phyloP scores from a whole-genome alignment of 1,284 basidiomycete genomes.

The Boletus semigastroideus region DNA sequence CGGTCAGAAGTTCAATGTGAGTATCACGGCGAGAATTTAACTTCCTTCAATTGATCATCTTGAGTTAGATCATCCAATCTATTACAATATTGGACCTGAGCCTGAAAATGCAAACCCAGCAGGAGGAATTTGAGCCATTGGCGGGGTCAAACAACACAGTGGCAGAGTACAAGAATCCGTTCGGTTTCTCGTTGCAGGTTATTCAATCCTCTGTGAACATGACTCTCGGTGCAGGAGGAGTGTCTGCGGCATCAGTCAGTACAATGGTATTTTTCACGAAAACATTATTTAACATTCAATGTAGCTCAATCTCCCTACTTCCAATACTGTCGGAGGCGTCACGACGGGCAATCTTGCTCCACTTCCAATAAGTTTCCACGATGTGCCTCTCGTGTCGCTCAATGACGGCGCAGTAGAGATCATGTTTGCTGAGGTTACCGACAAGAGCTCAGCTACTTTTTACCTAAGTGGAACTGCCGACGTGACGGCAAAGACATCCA shows the following conservation, averaged over 20 bases:
- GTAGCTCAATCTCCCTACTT: constrained; percentile 56
- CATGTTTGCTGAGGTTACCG: constrained; percentile 61
- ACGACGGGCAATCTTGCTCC: constrained; percentile 68
- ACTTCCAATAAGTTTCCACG: constrained; percentile 55
- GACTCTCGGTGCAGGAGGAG: constrained; percentile 47
- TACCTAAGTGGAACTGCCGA: constrained; percentile 58
- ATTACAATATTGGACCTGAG: constrained; percentile 64
- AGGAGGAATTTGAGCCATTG: constrained; percentile 58
- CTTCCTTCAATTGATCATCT: not conserved
- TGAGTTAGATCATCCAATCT: constrained; percentile 59
- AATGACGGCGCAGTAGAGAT: constrained; percentile 55
- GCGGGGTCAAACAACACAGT: constrained; percentile 60
- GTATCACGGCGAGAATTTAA: constrained; percentile 6
- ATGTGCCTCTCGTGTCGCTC: constrained; percentile 56
- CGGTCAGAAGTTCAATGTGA: constrained; percentile 57
- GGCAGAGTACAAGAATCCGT: constrained; percentile 74
- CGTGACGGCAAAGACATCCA: constrained; percentile 61
- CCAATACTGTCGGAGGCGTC: constrained; percentile 55
- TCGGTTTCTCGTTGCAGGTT: constrained; percentile 73
- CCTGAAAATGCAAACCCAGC: constrained; percentile 50
- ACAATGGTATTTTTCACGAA: not conserved
- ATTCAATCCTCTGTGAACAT: constrained; percentile 57
- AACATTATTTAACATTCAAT: constrained; percentile 2
- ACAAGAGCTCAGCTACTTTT: constrained; percentile 47
- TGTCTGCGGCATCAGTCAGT: constrained; percentile 55